Base-by-base conservation (phyloP, 176 grass and related monocot species). In the Carex scoparia region DNA sequence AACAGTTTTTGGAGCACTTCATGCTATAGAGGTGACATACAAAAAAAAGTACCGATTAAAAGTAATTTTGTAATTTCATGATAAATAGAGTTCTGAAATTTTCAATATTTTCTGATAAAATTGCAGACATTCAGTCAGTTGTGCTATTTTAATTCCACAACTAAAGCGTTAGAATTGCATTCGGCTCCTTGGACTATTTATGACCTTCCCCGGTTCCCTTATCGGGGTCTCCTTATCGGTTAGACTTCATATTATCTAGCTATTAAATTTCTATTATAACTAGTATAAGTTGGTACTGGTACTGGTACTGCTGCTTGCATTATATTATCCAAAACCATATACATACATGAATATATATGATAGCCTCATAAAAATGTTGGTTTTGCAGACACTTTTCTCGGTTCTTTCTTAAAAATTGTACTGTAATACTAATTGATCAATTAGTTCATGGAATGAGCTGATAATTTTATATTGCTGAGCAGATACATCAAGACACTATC, bases 151-250 rank as follows among this genome's bases (percentile, higher is more conserved):
- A 89, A 90, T 87, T 95, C 92, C 71, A 84, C 90, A 38, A 89
- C 89, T 53, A 94, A 87, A 55, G 71, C 92, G 32, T 85, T 95
- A 80, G 93, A 84, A 87, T 82, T 98, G 40, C 88, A 90, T 85
- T 92, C 81, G 6, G 95, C 91, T 88, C 95, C 95, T 64, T 98
- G 93, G 93, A 92, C 59, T 86, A 92, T 98, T 72, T 88, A 69
- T 53, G 95, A 98, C 71, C 51, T 84, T 18, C 95, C 95, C 19
- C 92, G 95, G 61, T 98, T 98, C 93, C 89, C 95, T 71, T 98
- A 90, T 81, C 61, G 95, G 2, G 95, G 93, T 65, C 93, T 98
- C 87, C 95, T 98, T 79, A 98, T 95, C 70, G 95, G 95, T 98
- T 78, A 85, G 91, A 87, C 63, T 68, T 53, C 64, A 30, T 57